phyloP scores from a whole-genome alignment of 108 stramenopile genomes.

The Nannochloropsis oceanica region DNA sequence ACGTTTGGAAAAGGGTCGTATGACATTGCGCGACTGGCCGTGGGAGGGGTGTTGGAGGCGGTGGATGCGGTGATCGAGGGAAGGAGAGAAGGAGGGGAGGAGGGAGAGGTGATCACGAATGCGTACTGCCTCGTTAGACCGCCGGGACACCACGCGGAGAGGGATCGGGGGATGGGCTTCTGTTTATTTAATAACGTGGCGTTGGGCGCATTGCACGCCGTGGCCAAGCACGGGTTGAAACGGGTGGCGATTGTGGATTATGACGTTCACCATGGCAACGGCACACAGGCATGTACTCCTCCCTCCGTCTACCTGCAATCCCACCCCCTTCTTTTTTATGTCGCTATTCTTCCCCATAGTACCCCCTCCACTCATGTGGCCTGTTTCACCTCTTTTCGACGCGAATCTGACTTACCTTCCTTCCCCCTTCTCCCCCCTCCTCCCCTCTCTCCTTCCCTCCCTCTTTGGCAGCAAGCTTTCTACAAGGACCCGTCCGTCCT shows the following conservation, averaged over 20 bases:
- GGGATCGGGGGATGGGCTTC: slow-evolving; percentile 48
- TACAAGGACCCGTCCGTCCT: slow-evolving; percentile 22
- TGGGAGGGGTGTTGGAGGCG: slow-evolving; percentile 5
- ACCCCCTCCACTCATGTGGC: background rate
- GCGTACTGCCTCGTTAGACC: slow-evolving; percentile 54
- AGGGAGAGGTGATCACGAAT: background rate
- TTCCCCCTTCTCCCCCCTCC: background rate
- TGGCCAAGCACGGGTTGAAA: slow-evolving; percentile 13
- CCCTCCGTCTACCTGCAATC: background rate
- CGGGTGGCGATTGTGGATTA: slow-evolving; percentile 49
- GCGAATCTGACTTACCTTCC: background rate
- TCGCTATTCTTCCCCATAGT: background rate
- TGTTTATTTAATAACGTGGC: slow-evolving; percentile 76
- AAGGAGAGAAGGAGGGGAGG: background rate
- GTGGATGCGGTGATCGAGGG: background rate
- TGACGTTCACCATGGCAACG: slow-evolving; percentile 54
- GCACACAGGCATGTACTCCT: slow-evolving; percentile 9
- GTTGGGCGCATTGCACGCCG: slow-evolving; percentile 51
- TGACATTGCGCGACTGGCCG: slow-evolving; percentile 6
- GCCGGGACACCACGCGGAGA: slow-evolving; percentile 73
- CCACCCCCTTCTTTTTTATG: background rate
- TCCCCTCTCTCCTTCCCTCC: background rate
- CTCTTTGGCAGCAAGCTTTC: slow-evolving; percentile 21
- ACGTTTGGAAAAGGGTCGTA: background rate
- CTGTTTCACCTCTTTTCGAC: background rate